Evolutionary conservation across 2,329 filamentous ascomycete species (phyloP), one percentile per base, ranked within the genome.

Genomic region (Stachybotrys chlorohalonatus): DNA sequence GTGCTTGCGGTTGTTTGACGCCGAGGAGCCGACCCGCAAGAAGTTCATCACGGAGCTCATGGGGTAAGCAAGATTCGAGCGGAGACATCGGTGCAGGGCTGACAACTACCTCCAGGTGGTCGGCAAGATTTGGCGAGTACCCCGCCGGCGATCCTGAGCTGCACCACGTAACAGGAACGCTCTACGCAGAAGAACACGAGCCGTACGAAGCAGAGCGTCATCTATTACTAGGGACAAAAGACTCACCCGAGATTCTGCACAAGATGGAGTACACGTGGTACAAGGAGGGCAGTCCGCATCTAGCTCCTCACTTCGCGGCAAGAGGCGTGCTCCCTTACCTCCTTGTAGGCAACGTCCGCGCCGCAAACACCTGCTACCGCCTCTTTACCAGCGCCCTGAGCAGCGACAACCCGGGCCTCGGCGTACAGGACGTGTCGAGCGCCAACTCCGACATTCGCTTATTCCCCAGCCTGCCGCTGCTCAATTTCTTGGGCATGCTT

Each of bases 211-310:
- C 95, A 13, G 95, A 99, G 72, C 83, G 85, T 62, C 94, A 99
- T 71, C 79, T 99, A 54, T 72, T 92, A 51, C 79, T 96, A 46
- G 95, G 94, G 57, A 97, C 91, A 9, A 88, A 87, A 63, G 91
- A 95, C 70, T 96, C 91, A 0, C 82, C 92, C 45, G 85, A 90
- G 62, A 79, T 88, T 11, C 81, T 99, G 53, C 85, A 86, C 51
- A 83, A 84, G 62, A 81, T 97, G 73, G 90, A 97, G 71, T 97
- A 95, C 70, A 80, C 85, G 52, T 99, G 94, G 94, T 99, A 97
- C 77, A 85, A 82, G 58, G 84, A 91, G 65, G 90, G 95, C 71
- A 89, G 93, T 53, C 83, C 90, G 2, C 91, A 96, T 68, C 91
- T 89, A 1, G 94, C 94, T 1, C 86, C 90, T 5, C 76, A 90